Base-by-base conservation (phyloP, 2,329 filamentous ascomycete species). In the Emmonsia crescens region DNA sequence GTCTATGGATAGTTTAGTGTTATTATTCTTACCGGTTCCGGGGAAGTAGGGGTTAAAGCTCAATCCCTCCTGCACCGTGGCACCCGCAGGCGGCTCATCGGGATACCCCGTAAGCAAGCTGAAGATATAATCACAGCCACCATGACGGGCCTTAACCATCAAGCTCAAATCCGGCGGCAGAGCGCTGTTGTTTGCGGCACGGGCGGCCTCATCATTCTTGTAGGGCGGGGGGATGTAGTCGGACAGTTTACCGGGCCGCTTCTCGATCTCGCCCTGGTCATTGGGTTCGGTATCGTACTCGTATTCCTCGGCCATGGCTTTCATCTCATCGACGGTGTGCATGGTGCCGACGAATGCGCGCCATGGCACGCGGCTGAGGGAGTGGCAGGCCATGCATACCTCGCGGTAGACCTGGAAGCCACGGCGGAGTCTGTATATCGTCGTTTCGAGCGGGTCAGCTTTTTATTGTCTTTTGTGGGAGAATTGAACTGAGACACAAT, bases 21-120 rank as follows among this genome's bases (percentile, higher is more conserved):
- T 49, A 59, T 33, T 55, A 8, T 19, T 67, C 73, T 59, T 75
- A 80, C 93, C 93, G 70, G 94, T 97, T 75, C 94, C 94, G 62
- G 94, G 94, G 87, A 99, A 99, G 84, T 96, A 99, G 64, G 94
- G 94, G 85, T 99, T 99, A 86, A 99, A 99, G 87, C 97, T 96
- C 79, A 99, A 87, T 73, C 94, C 94, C 65, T 87, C 85, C 71
- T 86, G 87, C 64, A 99, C 88, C 71, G 84, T 80, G 65, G 89
- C 91, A 75, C 94, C 94, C 59, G 94, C 90, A 60, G 94, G 94
- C 64, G 91, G 84, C 80, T 99, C 94, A 69, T 99, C 94, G 64
- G 94, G 94, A 79, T 99, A 99, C 70, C 94, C 94, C 61, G 94
- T 99, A 74, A 99, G 81, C 77, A 99, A 83, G 77, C 82, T 91